These are phyloP conservation scores for Wickerhamiella australiensis DNA, from an alignment of 805 yeast species.

Conservation along the genomic window DNA sequence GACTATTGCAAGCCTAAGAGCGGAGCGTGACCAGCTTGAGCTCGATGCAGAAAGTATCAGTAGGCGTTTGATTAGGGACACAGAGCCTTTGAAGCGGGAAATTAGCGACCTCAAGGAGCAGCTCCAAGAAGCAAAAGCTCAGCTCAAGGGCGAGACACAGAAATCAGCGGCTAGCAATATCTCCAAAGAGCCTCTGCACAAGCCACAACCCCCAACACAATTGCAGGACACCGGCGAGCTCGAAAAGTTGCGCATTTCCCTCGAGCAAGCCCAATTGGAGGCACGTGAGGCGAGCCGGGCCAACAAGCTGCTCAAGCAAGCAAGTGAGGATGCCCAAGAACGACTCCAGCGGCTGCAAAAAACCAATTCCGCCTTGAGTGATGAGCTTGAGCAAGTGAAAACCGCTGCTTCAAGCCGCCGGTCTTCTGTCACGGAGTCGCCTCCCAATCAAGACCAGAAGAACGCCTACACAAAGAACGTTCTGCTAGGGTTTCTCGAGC, in stretches of 20 bases:
- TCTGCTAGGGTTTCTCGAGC: constrained; percentile 80
- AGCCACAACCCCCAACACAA: neutral
- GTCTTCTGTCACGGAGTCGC: neutral
- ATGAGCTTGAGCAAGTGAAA: constrained; percentile 24
- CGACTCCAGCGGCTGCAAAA: constrained; percentile 29
- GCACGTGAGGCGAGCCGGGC: constrained; percentile 20
- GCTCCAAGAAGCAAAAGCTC: constrained; percentile 10
- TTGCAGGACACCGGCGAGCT: neutral
- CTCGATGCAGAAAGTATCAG: constrained; percentile 37
- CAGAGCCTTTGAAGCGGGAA: constrained; percentile 46
- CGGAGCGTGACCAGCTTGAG: constrained; percentile 53
- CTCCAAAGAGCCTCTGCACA: neutral
- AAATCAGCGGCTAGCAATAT: neutral
- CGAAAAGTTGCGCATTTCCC: constrained; percentile 8
- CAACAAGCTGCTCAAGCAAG: constrained; percentile 26
- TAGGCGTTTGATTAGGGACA: constrained; percentile 50
- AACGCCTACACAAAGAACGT: constrained; percentile 81
- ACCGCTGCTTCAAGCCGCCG: neutral
- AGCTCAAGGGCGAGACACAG: neutral
- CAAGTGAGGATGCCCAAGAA: constrained; percentile 29
- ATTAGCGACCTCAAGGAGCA: constrained; percentile 18
- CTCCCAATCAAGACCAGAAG: constrained; percentile 31
- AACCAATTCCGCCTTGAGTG: constrained; percentile 26
- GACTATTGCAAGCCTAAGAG: constrained; percentile 39
- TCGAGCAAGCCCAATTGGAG: constrained; percentile 20